Conservation (phyloP, 1,284 basidiomycete genomes). For the Leccinum pachyderme region DNA sequence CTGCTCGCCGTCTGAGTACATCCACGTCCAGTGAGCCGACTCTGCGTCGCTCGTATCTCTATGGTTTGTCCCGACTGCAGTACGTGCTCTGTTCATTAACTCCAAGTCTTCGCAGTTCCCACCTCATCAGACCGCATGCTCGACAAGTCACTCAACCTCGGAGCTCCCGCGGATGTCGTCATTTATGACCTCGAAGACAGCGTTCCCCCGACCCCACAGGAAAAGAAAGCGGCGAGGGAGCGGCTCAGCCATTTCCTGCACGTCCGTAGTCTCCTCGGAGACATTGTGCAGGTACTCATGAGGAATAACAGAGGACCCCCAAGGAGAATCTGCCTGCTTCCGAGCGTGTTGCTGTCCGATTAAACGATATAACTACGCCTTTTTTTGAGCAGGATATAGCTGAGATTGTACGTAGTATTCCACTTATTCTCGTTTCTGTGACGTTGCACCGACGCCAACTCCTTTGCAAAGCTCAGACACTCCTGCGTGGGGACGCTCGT, state of each 20-base stretch:
- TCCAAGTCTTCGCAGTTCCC: conserved; percentile 48
- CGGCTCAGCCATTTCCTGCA: conserved; percentile 59
- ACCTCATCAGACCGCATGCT: conserved; percentile 79
- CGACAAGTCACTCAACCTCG: conserved; percentile 62
- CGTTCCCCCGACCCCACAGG: conserved; percentile 57
- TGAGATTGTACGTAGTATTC: conserved; percentile 61
- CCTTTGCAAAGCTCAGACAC: conserved; percentile 42
- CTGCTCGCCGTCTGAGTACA: conserved; percentile 20
- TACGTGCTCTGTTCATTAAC: background rate
- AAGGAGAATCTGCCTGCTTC: conserved; percentile 40
- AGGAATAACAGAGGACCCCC: conserved; percentile 28
- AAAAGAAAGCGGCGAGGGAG: conserved; percentile 63
- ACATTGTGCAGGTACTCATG: conserved; percentile 11
- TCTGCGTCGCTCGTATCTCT: conserved; percentile 62
- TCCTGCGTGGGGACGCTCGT: conserved; percentile 60
- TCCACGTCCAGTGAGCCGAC: conserved; percentile 14
- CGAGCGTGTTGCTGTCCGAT: conserved; percentile 65
- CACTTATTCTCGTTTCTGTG: background rate
- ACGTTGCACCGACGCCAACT: conserved; percentile 1
- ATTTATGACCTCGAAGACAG: conserved; percentile 90
- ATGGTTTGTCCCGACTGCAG: conserved; percentile 37
- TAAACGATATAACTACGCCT: conserved; percentile 74
- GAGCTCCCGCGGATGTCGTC: conserved; percentile 63
- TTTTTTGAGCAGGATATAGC: conserved; percentile 72
- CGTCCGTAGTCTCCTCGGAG: conserved; percentile 37